Evolutionary conservation across 139 green algal species (phyloP), one percentile per base, ranked within the genome.

Genomic region (Penium margaritaceum): DNA sequence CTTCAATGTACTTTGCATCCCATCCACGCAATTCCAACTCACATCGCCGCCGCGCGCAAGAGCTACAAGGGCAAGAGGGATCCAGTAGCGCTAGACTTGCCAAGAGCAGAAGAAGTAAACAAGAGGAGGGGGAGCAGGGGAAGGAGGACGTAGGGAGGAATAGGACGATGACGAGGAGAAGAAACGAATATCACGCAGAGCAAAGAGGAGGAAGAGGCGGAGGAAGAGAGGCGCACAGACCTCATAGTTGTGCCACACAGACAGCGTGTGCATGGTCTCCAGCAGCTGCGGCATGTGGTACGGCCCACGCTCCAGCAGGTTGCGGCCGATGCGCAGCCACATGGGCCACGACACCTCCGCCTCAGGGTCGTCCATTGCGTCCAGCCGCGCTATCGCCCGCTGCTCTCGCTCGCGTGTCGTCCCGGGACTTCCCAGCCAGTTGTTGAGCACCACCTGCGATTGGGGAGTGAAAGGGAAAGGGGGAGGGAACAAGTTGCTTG

Each of bases 321-420:
- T n/a, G 51, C 51, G 51, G 5, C 51, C 51, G 6, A 60, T 21
- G n/a, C 51, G 51, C 51, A 60, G 24, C 51, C 51, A 60, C 51
- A 60, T 60, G 51, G 51, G 51, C 51, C 51, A 60, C 51, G 24
- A n/a, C 51, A 60, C 51, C 51, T 60, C 14, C 51, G 30, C 51
- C 1, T 24, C 51, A n/a, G 47, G 47, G 21, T 58, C 47, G 47
- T 58, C 47, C 47, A 58, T 58, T 27, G n/a, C 47, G 4, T 58
- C 47, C 3, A 58, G 9, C 19, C 19, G 15, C 5, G 2, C 1
- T 0, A 58, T 24, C 19, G 47, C 47, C 19, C 47, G 7, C 47
- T 58, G n/a, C 17, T 58, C 47, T 0, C 47, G n/a, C 47, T 58
- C 47, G 47, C 47, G n/a, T n/a, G n/a, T n/a, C n/a, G n/a, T n/a